These are phyloP conservation scores for Aspergillus amoenus DNA, from an alignment of 2,329 filamentous ascomycete genomes.

Conservation along the genomic window DNA sequence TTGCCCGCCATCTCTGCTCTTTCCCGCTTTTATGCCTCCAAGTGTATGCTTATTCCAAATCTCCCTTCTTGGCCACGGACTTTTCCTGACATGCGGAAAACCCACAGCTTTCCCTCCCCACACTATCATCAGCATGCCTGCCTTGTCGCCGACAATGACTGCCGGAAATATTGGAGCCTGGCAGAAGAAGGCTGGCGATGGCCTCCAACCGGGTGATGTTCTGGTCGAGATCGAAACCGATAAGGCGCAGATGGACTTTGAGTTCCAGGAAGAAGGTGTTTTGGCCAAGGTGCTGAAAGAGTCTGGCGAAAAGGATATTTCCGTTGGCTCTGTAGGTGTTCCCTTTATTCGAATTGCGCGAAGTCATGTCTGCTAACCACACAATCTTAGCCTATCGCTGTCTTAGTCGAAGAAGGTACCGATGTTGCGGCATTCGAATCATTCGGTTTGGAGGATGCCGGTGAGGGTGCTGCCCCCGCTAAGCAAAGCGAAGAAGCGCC, in stretches of 20 bases:
- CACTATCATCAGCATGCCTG: slow-evolving; percentile 95
- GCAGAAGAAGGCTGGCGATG: slow-evolving; percentile 96
- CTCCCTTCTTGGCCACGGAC: not conserved
- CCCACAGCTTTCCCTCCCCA: slow-evolving; percentile 87
- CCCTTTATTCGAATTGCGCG: not conserved
- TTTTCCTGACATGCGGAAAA: slow-evolving; percentile 23
- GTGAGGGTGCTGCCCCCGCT: slow-evolving; percentile 65
- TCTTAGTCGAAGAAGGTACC: slow-evolving; percentile 87
- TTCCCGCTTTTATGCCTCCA: slow-evolving; percentile 67
- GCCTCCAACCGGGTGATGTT: slow-evolving; percentile 86
- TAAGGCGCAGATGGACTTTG: slow-evolving; percentile 99
- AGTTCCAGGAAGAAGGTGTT: slow-evolving; percentile 97
- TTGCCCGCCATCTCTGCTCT: slow-evolving; percentile 59
- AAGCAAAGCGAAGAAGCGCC: slow-evolving; percentile 50
- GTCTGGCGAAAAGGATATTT: slow-evolving; percentile 86
- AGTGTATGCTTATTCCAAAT: slow-evolving; percentile 52
- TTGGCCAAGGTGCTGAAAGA: slow-evolving; percentile 93
- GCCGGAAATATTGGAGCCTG: slow-evolving; percentile 93
- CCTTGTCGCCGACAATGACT: slow-evolving; percentile 96
- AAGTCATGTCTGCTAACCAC: slow-evolving; percentile 18
- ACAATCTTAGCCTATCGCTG: slow-evolving; percentile 76
- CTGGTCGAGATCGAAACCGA: slow-evolving; percentile 98
- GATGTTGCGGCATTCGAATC: slow-evolving; percentile 85
- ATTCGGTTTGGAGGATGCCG: slow-evolving; percentile 87
- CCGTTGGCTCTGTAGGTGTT: slow-evolving; percentile 85